These are phyloP conservation scores for Clausena lansium DNA, from an alignment of 345 rosid species.

Conservation along the genomic window DNA sequence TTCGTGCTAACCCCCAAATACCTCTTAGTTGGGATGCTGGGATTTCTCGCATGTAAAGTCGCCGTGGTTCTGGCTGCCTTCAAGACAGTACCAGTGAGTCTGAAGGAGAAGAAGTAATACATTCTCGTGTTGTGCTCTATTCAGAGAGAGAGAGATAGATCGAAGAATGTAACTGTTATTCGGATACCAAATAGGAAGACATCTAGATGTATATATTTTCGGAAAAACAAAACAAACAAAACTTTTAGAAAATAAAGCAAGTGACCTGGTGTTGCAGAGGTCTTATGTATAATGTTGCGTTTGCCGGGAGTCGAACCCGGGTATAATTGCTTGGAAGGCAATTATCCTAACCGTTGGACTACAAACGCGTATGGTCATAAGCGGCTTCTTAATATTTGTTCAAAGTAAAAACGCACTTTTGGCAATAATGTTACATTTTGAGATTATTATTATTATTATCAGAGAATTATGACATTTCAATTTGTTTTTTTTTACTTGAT, in stretches of 20 bases:
- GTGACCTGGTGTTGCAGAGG: too few relatives aligned
- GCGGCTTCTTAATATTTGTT: too few relatives aligned
- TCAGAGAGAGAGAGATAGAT: neutral
- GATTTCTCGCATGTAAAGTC: slow-evolving; percentile 80
- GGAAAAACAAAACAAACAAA: neutral
- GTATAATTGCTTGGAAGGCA: slow-evolving; percentile 83
- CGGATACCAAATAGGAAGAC: neutral
- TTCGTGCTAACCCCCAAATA: slow-evolving; percentile 52
- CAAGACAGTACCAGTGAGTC: slow-evolving; percentile 43
- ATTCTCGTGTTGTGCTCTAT: neutral
- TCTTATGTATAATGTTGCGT: slow-evolving; percentile 26
- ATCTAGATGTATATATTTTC: neutral
- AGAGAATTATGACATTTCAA: neutral
- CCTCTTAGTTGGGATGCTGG: slow-evolving; percentile 70
- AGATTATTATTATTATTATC: neutral
- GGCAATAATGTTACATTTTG: too few relatives aligned
- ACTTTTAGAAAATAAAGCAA: too few relatives aligned
- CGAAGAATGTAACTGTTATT: too few relatives aligned
- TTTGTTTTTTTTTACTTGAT: neutral
- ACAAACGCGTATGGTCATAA: slow-evolving; percentile 9
- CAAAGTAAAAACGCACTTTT: accelerated
- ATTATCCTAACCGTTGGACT: slow-evolving; percentile 76
- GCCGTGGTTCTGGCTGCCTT: slow-evolving; percentile 83
- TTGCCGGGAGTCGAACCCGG: slow-evolving; percentile 94
- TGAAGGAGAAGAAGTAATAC: slow-evolving; percentile 32